Conservation (phyloP, 2,329 filamentous ascomycete genomes). For the Penicillium rolfsii region DNA sequence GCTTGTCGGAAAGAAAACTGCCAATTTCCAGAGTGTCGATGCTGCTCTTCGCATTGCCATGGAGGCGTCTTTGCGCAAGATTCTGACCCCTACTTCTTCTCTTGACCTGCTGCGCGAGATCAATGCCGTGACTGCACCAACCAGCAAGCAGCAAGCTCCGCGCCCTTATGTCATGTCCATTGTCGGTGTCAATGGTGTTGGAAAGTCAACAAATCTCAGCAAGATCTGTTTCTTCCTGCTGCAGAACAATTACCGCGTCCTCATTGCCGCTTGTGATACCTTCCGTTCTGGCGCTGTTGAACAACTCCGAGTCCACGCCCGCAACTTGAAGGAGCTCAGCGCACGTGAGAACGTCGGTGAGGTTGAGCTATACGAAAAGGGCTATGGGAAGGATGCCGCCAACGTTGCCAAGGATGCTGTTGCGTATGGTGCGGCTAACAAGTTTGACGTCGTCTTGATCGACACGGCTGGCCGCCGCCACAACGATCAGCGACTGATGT, state of each 20-base stretch:
- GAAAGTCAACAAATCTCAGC: constrained; percentile 95
- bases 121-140: constrained; percentile 71
- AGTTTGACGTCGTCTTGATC: constrained; percentile 92
- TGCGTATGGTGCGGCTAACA: constrained; percentile 70
- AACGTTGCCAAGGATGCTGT: constrained; percentile 95
- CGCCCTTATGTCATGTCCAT: constrained; percentile 98
- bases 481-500: constrained; percentile 96
- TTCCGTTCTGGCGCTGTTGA: constrained; percentile 97
- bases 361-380: constrained; percentile 93
- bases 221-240: constrained; percentile 98
- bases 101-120: constrained; percentile 95
- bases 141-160: constrained; percentile 63
- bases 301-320: constrained; percentile 92
- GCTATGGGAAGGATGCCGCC: constrained; percentile 96
- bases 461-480: constrained; percentile 94
- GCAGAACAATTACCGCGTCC: constrained; percentile 94
- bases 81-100: constrained; percentile 92
- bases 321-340: constrained; percentile 87
- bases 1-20: constrained; percentile 86
- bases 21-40: constrained; percentile 86
- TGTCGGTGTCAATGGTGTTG: constrained; percentile 96
- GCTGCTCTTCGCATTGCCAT: constrained; percentile 81
- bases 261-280: constrained; percentile 93
- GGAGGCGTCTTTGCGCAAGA: constrained; percentile 89
- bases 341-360: constrained; percentile 76